Evolutionary conservation across 2,329 filamentous ascomycete species (phyloP).

Genomic region (Mariannaea elegans): DNA sequence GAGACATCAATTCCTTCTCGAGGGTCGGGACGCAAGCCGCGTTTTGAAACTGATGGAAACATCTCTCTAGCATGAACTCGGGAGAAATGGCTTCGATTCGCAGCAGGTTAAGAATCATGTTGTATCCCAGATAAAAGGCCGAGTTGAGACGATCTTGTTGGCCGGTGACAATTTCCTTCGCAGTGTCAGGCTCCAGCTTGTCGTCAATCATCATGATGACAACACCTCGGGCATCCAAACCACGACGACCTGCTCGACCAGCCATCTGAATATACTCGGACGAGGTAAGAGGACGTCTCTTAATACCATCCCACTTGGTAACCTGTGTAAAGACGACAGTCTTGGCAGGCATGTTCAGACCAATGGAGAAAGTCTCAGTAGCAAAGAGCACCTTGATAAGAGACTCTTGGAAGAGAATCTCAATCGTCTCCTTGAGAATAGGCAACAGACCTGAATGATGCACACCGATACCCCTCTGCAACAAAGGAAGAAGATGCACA

Average conservation of each 20-base stretch:
- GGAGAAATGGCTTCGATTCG: slow-evolving; percentile 99
- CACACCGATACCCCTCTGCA: slow-evolving; percentile 93
- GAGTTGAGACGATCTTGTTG: slow-evolving; percentile 98
- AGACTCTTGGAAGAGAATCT: slow-evolving; percentile 98
- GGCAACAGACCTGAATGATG: slow-evolving; percentile 96
- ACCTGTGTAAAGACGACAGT: slow-evolving; percentile 99
- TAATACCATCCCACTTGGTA: slow-evolving; percentile 89
- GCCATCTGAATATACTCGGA: slow-evolving; percentile 99
- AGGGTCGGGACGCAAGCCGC: slow-evolving; percentile 84
- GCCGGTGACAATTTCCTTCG: slow-evolving; percentile 94
- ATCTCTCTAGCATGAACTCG: slow-evolving; percentile 98
- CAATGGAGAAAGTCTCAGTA: slow-evolving; percentile 98
- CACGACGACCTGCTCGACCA: slow-evolving; percentile 93
- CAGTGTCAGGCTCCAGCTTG: slow-evolving; percentile 93
- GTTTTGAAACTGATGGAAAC: slow-evolving; percentile 98
- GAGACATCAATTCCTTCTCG: slow-evolving; percentile 81
- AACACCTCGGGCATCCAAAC: slow-evolving; percentile 95
- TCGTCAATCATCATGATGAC: slow-evolving; percentile 99
- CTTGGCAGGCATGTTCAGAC: slow-evolving; percentile 98
- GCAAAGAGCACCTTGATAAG: slow-evolving; percentile 98
- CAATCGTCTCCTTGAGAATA: slow-evolving; percentile 97
- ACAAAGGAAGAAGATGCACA: slow-evolving; percentile 84
- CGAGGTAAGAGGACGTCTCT: slow-evolving; percentile 84
- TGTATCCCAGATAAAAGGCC: slow-evolving; percentile 97
- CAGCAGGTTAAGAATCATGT: slow-evolving; percentile 97